A percentile compares a stretch with the other conserved stretches of the same genome.
phyloP scores from a whole-genome alignment of 768 basidiomycete genomes.

The Trichaptum fuscoviolaceum region DNA sequence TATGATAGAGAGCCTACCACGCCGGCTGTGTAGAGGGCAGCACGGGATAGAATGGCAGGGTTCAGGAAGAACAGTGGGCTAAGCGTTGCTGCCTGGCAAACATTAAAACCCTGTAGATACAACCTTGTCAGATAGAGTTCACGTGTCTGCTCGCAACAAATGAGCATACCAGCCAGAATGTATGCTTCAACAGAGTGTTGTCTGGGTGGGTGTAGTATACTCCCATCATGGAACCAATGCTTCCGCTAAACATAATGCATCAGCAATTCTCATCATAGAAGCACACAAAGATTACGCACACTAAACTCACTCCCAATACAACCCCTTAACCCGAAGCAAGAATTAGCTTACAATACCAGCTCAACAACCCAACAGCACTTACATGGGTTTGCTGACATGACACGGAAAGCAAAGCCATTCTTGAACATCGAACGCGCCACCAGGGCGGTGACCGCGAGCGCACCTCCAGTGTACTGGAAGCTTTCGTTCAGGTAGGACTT shows the following conservation, averaged over 20 bases:
- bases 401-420: conserved; percentile 58
- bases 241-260: conserved; percentile 30
- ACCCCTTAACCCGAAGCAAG: conserved; percentile 43
- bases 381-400: conserved; percentile 87
- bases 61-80: conserved; percentile 86
- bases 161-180: conserved; percentile 62
- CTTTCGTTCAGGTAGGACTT: conserved; percentile 67
- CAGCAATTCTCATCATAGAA: conserved; percentile 1
- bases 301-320: conserved; percentile 76
- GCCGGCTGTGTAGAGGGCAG: conserved; percentile 83
- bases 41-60: conserved; percentile 80
- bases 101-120: conserved; percentile 65
- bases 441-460: conserved; percentile 68
- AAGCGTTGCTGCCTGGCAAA: conserved; percentile 79
- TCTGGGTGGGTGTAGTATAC: conserved; percentile 76
- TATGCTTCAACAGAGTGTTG: conserved; percentile 68
- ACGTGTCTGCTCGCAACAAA: neutral
- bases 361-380: conserved; percentile 18
- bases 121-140: conserved; percentile 12
- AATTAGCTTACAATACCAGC: neutral
- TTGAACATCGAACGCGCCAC: conserved; percentile 77
- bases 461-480: conserved; percentile 81
- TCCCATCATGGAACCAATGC: conserved; percentile 84
- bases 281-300: conserved; percentile 16
- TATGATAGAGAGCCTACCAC: conserved; percentile 84